These are phyloP conservation scores for Chlamydomonas applanata DNA, from an alignment of 139 green algal species.

Conservation along the genomic window DNA sequence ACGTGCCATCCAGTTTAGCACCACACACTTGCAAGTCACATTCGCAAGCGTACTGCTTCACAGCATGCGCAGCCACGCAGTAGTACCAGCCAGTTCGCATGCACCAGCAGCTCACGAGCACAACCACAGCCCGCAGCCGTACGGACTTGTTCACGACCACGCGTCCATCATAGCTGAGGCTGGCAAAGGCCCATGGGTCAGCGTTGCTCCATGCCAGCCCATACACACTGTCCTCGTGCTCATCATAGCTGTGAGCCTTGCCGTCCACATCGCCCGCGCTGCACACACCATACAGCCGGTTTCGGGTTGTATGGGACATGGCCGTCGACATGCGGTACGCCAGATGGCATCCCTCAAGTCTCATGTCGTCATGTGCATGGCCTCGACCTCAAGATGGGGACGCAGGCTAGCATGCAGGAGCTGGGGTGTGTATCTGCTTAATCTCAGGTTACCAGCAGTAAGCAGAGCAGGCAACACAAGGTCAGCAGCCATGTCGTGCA, in stretches of 20 bases:
- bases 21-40: neutral
- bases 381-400: too few species aligned
- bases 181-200: slow-evolving; percentile 80
- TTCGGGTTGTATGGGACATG: too few species aligned
- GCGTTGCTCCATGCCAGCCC: slow-evolving; percentile 69
- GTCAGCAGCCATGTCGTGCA: too few species aligned
- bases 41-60: neutral
- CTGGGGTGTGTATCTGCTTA: too few species aligned
- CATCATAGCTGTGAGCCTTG: slow-evolving; percentile 63
- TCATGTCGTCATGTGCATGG: neutral
- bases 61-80: neutral
- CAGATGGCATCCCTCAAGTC: neutral
- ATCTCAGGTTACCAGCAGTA: too few species aligned
- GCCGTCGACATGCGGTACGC: too few species aligned
- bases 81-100: neutral
- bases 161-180: slow-evolving; percentile 78
- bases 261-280: slow-evolving; percentile 38
- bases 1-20: neutral
- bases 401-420: too few species aligned
- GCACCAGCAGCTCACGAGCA: neutral
- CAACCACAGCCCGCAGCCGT: neutral
- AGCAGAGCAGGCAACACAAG: too few species aligned
- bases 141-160: slow-evolving; percentile 60
- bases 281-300: neutral
- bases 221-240: slow-evolving; percentile 84